A percentile compares a stretch with the other conserved stretches of the same genome.
Evolutionary conservation across 441 rosid species (phyloP).

Genomic region (Pelargonium myrrhifolium): DNA sequence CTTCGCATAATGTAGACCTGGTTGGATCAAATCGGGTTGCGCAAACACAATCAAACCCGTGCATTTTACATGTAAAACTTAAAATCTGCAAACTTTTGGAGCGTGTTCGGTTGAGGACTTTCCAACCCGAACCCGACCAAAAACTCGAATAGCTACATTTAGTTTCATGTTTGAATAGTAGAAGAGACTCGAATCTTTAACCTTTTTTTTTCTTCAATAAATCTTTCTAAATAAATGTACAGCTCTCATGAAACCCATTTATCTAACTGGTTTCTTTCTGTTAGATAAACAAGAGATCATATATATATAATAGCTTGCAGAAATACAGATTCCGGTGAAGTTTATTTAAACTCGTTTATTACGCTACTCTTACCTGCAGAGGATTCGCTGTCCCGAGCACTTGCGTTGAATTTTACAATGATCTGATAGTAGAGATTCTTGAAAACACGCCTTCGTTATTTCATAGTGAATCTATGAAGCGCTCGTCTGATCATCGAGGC

Average conservation of each 20-base stretch:
- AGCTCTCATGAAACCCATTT: background rate
- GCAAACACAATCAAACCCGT: too few species aligned
- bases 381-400: background rate
- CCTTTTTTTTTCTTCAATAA: too few species aligned
- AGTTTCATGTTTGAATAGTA: too few species aligned
- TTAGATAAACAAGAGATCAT: background rate
- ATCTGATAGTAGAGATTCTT: conserved; percentile 9
- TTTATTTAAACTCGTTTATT: conserved; percentile 10
- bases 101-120: too few species aligned
- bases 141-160: too few species aligned
- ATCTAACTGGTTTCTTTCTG: background rate
- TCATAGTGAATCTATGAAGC: conserved; percentile 49
- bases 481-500: conserved; percentile 44
- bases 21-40: too few species aligned
- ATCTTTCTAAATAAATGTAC: background rate
- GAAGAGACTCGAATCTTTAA: background rate
- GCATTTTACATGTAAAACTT: too few species aligned
- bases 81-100: too few species aligned
- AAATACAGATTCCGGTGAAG: conserved; percentile 1
- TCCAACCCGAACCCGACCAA: too few species aligned
- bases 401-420: too few species aligned
- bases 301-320: background rate
- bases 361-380: conserved; percentile 9
- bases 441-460: conserved; percentile 27
- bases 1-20: too few species aligned